Conservation (phyloP, 345 rosid genomes). For the Salix arbutifolia region DNA sequence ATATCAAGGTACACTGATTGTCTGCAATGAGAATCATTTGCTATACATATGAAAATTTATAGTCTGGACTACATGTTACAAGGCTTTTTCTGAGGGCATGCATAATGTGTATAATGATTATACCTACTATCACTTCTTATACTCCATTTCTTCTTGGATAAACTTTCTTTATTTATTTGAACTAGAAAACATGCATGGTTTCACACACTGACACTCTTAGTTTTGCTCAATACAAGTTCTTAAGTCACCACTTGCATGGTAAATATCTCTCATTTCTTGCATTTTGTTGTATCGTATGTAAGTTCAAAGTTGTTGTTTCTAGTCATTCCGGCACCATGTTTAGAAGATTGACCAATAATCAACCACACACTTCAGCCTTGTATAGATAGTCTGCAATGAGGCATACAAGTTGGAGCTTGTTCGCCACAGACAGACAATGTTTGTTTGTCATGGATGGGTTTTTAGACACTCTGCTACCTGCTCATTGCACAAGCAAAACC, state of each 20-base stretch:
- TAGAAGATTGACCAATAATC: not conserved
- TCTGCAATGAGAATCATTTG: not conserved
- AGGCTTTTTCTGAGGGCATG: not conserved
- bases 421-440: not conserved
- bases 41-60: not conserved
- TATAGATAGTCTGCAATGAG: not conserved
- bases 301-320: not conserved
- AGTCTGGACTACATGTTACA: not conserved
- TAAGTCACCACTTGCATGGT: too few relatives aligned
- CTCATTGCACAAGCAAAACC: too few relatives aligned
- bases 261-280: too few relatives aligned
- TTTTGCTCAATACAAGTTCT: too few relatives aligned
- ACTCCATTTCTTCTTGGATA: not conserved
- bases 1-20: constrained; percentile 13
- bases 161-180: not conserved
- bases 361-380: not conserved
- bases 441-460: not conserved
- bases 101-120: not conserved
- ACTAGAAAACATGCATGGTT: not conserved
- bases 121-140: not conserved
- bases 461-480: not conserved
- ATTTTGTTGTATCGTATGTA: not conserved
- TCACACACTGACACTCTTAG: not conserved
- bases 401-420: not conserved
- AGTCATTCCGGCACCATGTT: not conserved